A percentile compares a stretch with the other conserved stretches of the same genome.
Evolutionary conservation across 495 filamentous ascomycete species (phyloP).

Genomic region (Zalerion maritima): DNA sequence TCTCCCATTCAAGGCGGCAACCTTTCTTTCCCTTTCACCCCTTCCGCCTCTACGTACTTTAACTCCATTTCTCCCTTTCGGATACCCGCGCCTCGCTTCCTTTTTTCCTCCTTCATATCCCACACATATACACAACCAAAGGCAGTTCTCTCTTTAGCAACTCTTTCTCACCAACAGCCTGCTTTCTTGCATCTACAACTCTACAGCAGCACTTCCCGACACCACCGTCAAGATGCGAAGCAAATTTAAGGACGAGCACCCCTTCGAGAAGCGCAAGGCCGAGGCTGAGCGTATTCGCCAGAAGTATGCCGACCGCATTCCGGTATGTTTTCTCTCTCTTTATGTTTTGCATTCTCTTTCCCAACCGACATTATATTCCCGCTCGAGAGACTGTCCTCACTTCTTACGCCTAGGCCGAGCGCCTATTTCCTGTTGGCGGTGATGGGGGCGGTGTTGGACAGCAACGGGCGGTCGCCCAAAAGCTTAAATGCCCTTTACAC

Average conservation of each 20-base stretch:
- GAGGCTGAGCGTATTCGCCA: constrained; percentile 98
- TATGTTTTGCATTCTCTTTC: constrained; percentile 3
- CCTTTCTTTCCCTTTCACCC: too few species aligned
- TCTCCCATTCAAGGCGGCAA: too few species aligned
- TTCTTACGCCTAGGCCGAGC: constrained; percentile 2
- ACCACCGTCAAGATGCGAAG: constrained; percentile 59
- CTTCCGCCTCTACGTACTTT: too few species aligned
- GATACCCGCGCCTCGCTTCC: too few species aligned
- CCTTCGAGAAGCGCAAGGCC: constrained; percentile 98
- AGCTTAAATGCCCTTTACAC: constrained; percentile 1
- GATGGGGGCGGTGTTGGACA: constrained; percentile 1
- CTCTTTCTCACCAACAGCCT: not conserved
- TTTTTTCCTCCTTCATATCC: too few species aligned
- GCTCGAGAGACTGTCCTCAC: not conserved
- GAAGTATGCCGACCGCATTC: constrained; percentile 98
- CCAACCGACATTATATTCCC: constrained; percentile 6
- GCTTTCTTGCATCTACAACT: too few species aligned
- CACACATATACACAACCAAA: too few species aligned
- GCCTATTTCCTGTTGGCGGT: constrained; percentile 1
- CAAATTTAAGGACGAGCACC: constrained; percentile 99
- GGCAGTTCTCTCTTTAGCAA: not conserved
- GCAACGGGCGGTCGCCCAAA: not conserved
- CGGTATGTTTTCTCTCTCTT: constrained; percentile 46
- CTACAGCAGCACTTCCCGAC: constrained; percentile 7
- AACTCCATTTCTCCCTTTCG: too few species aligned